Conservation (phyloP, 371 early-diverging fungal genomes). For the Lichtheimia hyalospora region DNA sequence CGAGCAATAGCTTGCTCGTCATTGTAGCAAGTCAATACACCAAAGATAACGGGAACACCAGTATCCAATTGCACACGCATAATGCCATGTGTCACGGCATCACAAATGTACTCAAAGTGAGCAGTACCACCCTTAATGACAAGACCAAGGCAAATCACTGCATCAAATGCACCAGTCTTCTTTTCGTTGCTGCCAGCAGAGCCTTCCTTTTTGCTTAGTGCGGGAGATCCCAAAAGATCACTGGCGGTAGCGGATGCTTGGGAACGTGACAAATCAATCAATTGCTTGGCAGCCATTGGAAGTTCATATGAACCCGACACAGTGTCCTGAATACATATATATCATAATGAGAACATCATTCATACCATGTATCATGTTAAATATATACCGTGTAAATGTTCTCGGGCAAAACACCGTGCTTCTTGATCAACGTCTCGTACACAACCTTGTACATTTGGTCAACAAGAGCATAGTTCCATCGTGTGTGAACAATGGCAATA, state of each 20-base stretch:
- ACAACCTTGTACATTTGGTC: slow-evolving; percentile 79
- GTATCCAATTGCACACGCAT: slow-evolving; percentile 92
- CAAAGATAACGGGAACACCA: slow-evolving; percentile 90
- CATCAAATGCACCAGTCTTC: slow-evolving; percentile 72
- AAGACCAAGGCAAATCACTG: slow-evolving; percentile 92
- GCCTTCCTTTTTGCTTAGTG: slow-evolving; percentile 16
- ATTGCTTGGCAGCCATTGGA: slow-evolving; percentile 85
- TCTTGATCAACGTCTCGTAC: slow-evolving; percentile 58
- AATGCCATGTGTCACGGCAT: slow-evolving; percentile 86
- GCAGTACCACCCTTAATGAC: slow-evolving; percentile 97
- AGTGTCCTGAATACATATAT: slow-evolving; percentile 37
- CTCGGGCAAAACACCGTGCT: slow-evolving; percentile 64
- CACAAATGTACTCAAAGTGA: slow-evolving; percentile 98
- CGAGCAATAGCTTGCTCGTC: slow-evolving; percentile 91
- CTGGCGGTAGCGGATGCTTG: slow-evolving; percentile 56
- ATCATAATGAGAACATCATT: no score
- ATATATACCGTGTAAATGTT: slow-evolving; percentile 68
- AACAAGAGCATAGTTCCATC: slow-evolving; percentile 91
- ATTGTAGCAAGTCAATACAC: slow-evolving; percentile 92
- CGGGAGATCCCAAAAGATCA: slow-evolving; percentile 55
- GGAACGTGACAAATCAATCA: slow-evolving; percentile 67
- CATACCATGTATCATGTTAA: background rate
- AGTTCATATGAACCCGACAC: slow-evolving; percentile 96
- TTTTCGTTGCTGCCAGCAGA: slow-evolving; percentile 11
- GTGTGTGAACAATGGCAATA: slow-evolving; percentile 86